These are phyloP conservation scores for Saturnispora sekii DNA, from an alignment of 805 yeast species.

Conservation along the genomic window DNA sequence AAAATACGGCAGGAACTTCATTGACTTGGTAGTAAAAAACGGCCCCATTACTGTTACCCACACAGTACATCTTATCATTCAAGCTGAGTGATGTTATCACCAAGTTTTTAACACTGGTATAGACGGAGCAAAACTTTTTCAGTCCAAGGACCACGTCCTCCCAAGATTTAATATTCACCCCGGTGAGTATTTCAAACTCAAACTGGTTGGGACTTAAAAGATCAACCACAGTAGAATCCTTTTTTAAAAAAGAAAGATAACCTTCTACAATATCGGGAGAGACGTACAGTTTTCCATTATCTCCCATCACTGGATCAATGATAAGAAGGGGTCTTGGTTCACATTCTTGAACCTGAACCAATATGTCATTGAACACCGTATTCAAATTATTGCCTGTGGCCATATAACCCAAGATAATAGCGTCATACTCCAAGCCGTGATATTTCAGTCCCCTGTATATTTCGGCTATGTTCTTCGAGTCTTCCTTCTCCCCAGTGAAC, in stretches of 20 bases:
- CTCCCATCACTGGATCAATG: constrained; percentile 89
- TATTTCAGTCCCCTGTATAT: constrained; percentile 47
- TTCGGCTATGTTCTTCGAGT: constrained; percentile 35
- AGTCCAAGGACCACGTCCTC: constrained; percentile 32
- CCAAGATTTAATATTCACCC: constrained; percentile 31
- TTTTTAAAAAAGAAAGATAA: constrained; percentile 41
- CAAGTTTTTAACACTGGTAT: constrained; percentile 35
- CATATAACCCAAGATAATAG: constrained; percentile 70
- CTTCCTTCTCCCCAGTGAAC: constrained; percentile 48
- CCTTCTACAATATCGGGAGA: constrained; percentile 42
- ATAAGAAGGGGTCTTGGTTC: constrained; percentile 40
- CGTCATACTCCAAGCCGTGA: constrained; percentile 46
- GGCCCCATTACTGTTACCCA: constrained; percentile 30
- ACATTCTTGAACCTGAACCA: constrained; percentile 13
- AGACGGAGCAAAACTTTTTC: constrained; percentile 31
- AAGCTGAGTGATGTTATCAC: constrained; percentile 49
- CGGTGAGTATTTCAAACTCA: constrained; percentile 56
- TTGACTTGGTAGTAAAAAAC: constrained; percentile 33
- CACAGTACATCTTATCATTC: constrained; percentile 26
- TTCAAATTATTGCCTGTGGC: constrained; percentile 51
- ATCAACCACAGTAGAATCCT: constrained; percentile 25
- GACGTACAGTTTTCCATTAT: constrained; percentile 77
- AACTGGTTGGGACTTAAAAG: constrained; percentile 67
- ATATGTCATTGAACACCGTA: constrained; percentile 30
- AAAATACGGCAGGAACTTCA: constrained; percentile 49